Evolutionary conservation across 2,329 filamentous ascomycete species (phyloP).

Genomic region (Pleoardoris graminearum): DNA sequence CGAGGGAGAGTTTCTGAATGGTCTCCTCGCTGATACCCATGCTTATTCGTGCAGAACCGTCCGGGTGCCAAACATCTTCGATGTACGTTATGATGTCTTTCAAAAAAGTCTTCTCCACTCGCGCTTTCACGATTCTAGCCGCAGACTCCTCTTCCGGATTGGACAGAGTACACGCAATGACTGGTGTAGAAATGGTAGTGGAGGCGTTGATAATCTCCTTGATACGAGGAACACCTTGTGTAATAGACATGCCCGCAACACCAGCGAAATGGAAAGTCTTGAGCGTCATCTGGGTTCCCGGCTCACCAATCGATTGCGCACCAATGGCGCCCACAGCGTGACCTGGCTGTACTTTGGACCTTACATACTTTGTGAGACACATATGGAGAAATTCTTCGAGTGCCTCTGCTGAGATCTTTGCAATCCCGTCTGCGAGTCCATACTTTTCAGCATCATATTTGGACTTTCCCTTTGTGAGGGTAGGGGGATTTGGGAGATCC

Average conservation of each 20-base stretch:
- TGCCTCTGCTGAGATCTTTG: conserved; percentile 78
- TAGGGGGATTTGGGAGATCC: conserved; percentile 23
- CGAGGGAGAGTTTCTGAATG: conserved; percentile 79
- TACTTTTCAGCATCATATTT: conserved; percentile 46
- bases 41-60: conserved; percentile 70
- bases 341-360: conserved; percentile 88
- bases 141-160: conserved; percentile 75
- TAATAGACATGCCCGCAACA: conserved; percentile 99
- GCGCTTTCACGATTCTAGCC: conserved; percentile 87
- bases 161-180: conserved; percentile 84
- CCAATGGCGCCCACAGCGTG: conserved; percentile 96
- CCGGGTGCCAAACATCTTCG: conserved; percentile 84
- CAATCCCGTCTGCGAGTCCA: conserved; percentile 65
- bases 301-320: conserved; percentile 96
- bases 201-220: conserved; percentile 99
- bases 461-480: conserved; percentile 9
- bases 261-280: conserved; percentile 99
- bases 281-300: conserved; percentile 97
- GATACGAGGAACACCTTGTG: conserved; percentile 98
- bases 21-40: conserved; percentile 80
- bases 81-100: conserved; percentile 79
- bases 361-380: conserved; percentile 87
- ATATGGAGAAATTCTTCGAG: conserved; percentile 75
- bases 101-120: conserved; percentile 93
- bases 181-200: conserved; percentile 88